These are phyloP conservation scores for Mortierella sp. DNA, from an alignment of 371 early-diverging fungal genomes.

Conservation along the genomic window DNA sequence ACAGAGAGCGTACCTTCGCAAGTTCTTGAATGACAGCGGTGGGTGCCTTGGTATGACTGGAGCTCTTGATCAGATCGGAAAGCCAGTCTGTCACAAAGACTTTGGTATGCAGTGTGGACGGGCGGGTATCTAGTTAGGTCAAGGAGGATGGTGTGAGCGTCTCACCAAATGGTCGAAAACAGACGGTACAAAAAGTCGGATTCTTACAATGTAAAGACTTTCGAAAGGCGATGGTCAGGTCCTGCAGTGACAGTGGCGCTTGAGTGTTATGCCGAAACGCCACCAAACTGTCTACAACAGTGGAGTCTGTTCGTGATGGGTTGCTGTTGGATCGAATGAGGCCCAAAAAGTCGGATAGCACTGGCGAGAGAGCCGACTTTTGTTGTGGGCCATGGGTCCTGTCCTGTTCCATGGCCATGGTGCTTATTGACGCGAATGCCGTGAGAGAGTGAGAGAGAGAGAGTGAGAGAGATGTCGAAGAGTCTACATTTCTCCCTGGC, in stretches of 20 bases:
- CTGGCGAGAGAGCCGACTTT: neutral
- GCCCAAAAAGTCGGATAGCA: constrained; percentile 30
- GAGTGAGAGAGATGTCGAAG: neutral
- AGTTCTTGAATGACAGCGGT: constrained; percentile 31
- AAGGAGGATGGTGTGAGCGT: too few species aligned
- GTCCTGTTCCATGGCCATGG: constrained; percentile 27
- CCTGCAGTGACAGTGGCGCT: constrained; percentile 17
- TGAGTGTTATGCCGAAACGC: constrained; percentile 40
- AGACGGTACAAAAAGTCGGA: neutral
- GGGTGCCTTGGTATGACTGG: constrained; percentile 8
- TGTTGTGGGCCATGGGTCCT: neutral
- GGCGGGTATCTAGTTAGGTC: constrained; percentile 7
- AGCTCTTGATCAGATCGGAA: constrained; percentile 22
- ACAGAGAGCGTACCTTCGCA: constrained; percentile 23
- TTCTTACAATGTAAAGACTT: constrained; percentile 31
- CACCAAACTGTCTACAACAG: constrained; percentile 38
- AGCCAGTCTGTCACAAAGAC: constrained; percentile 42
- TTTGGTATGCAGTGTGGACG: constrained; percentile 11
- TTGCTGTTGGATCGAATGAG: constrained; percentile 11
- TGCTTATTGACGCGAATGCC: constrained; percentile 3
- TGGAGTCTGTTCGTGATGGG: constrained; percentile 10
- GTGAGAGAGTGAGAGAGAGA: neutral
- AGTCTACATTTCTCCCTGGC: neutral
- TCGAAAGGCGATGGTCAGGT: constrained; percentile 35
- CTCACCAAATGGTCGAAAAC: neutral